Evolutionary conservation across 345 rosid genomes (phyloP).

Genomic region (Eutrema japonicum): DNA sequence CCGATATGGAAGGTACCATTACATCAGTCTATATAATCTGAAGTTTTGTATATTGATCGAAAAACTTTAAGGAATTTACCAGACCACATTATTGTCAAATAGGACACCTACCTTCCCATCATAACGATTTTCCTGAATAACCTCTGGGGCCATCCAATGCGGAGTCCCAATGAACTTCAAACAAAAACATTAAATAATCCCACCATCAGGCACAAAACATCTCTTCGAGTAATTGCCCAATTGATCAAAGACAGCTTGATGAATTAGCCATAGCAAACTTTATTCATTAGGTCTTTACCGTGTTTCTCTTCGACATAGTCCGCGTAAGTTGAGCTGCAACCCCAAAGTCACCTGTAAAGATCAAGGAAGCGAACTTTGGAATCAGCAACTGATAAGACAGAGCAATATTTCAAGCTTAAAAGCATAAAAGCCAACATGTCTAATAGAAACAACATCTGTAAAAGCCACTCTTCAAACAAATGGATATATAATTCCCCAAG

Average conservation of each 20-base stretch:
- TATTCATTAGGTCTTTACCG: constrained; percentile 52
- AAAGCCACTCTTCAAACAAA: constrained; percentile 15
- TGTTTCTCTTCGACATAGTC: constrained; percentile 98
- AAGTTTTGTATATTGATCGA: constrained; percentile 9
- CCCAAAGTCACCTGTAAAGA: constrained; percentile 92
- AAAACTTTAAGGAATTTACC: constrained; percentile 11
- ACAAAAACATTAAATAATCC: constrained; percentile 26
- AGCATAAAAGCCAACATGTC: constrained; percentile 15
- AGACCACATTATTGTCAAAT: constrained; percentile 18
- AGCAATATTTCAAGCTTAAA: constrained; percentile 24
- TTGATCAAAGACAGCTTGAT: constrained; percentile 16
- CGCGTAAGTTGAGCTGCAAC: constrained; percentile 99
- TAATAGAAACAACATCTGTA: constrained; percentile 21
- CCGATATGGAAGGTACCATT: constrained; percentile 7
- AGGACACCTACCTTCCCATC: constrained; percentile 86
- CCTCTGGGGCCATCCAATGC: constrained; percentile 99
- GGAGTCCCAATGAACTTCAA: constrained; percentile 98
- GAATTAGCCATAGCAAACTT: constrained; percentile 31
- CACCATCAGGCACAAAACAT: constrained; percentile 27
- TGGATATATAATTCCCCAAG: neutral
- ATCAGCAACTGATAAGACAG: constrained; percentile 16
- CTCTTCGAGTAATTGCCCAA: neutral
- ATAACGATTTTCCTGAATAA: constrained; percentile 97
- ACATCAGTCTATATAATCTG: constrained; percentile 11
- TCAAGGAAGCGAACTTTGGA: constrained; percentile 30